A percentile compares a stretch with the other conserved stretches of the same genome.
These are phyloP conservation scores for Nepenthes mirabilis DNA, from an alignment of 148 eudicot species.

Conservation along the genomic window DNA sequence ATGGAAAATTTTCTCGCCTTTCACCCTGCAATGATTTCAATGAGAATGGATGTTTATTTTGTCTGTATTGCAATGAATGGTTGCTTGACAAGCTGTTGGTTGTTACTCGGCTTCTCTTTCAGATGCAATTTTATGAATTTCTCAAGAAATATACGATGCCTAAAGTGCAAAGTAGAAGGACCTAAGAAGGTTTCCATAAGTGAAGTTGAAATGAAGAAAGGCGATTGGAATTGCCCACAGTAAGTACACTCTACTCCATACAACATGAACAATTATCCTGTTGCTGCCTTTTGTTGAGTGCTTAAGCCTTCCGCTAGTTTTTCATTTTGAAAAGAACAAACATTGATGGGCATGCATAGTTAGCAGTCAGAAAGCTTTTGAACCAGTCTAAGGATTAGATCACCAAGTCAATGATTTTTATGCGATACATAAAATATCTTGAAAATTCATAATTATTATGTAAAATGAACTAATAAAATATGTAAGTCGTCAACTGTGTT, in stretches of 20 bases:
- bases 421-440: too few relatives aligned
- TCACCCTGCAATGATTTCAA: too few relatives aligned
- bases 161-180: conserved; percentile 44
- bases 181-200: conserved; percentile 28
- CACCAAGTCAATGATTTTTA: too few relatives aligned
- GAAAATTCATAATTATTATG: too few relatives aligned
- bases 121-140: conserved; percentile 79
- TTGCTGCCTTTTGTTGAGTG: background rate
- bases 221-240: conserved; percentile 90
- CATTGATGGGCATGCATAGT: too few relatives aligned
- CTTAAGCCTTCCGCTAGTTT: background rate
- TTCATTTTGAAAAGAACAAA: too few relatives aligned
- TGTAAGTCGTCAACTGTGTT: too few relatives aligned
- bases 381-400: too few relatives aligned
- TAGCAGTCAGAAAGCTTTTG: too few relatives aligned
- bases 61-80: background rate
- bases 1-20: too few relatives aligned
- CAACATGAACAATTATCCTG: background rate
- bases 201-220: conserved; percentile 40
- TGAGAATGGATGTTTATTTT: too few relatives aligned
- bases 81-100: background rate
- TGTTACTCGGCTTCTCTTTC: conserved; percentile 20
- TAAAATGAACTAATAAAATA: too few relatives aligned
- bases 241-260: conserved; percentile 21
- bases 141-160: conserved; percentile 44